These are phyloP conservation scores for Sarocladium strictum DNA, from an alignment of 2,329 filamentous ascomycete genomes.

Conservation along the genomic window DNA sequence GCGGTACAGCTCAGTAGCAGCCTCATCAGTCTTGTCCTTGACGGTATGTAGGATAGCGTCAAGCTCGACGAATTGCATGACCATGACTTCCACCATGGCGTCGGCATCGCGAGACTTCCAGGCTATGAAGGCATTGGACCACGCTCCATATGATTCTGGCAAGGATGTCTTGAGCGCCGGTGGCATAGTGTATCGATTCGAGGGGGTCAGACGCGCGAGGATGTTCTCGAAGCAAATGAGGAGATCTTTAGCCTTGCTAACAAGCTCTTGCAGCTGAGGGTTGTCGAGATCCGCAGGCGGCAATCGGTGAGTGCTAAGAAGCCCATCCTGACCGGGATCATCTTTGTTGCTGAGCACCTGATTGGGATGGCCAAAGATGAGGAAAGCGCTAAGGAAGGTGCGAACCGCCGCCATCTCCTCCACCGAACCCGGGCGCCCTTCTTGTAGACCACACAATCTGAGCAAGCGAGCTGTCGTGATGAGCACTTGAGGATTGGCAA, in stretches of 20 bases:
- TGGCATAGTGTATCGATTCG: slow-evolving; percentile 62
- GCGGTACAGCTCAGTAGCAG: slow-evolving; percentile 69
- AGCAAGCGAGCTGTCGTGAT: slow-evolving; percentile 60
- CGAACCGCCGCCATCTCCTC: slow-evolving; percentile 65
- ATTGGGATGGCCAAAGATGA: slow-evolving; percentile 73
- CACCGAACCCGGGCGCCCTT: slow-evolving; percentile 56
- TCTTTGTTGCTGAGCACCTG: slow-evolving; percentile 67
- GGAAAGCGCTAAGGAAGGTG: slow-evolving; percentile 73
- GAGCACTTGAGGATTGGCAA: slow-evolving; percentile 62
- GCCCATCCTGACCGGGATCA: slow-evolving; percentile 48
- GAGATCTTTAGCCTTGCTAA: slow-evolving; percentile 71
- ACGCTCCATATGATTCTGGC: slow-evolving; percentile 65
- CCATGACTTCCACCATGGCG: slow-evolving; percentile 74
- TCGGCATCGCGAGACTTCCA: slow-evolving; percentile 80
- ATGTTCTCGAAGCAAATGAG: slow-evolving; percentile 73
- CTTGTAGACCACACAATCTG: slow-evolving; percentile 62
- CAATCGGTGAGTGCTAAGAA: slow-evolving; percentile 23
- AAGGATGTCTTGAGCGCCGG: slow-evolving; percentile 56
- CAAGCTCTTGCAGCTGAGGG: slow-evolving; percentile 62
- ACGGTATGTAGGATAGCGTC: slow-evolving; percentile 81
- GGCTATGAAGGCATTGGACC: slow-evolving; percentile 72
- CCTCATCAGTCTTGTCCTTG: slow-evolving; percentile 68
- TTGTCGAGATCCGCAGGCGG: slow-evolving; percentile 47
- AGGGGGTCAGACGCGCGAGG: slow-evolving; percentile 56
- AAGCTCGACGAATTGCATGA: slow-evolving; percentile 79